Evolutionary conservation across 345 rosid genomes (phyloP).

Genomic region (Hibiscus trionum): DNA sequence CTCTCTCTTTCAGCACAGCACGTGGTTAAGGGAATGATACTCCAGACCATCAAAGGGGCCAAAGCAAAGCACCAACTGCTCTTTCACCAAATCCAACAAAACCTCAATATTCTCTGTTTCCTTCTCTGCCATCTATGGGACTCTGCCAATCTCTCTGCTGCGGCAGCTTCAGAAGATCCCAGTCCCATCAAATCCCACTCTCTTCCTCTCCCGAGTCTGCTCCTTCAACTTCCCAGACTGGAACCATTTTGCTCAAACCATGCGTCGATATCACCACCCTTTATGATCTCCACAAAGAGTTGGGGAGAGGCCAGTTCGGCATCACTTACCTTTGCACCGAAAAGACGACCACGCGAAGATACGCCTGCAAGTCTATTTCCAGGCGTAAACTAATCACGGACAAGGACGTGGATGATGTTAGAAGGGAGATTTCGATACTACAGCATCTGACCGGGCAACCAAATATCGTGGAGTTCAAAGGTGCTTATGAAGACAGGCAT

Average conservation of each 20-base stretch:
- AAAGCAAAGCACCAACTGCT: constrained; percentile 21
- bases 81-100: background rate
- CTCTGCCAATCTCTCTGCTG: constrained; percentile 28
- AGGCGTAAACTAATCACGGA: constrained; percentile 41
- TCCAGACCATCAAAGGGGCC: constrained; percentile 8
- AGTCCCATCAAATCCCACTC: constrained; percentile 48
- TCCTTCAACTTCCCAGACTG: constrained; percentile 38
- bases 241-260: constrained; percentile 47
- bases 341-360: constrained; percentile 47
- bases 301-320: constrained; percentile 84
- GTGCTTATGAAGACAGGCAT: constrained; percentile 64
- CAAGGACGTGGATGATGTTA: constrained; percentile 54
- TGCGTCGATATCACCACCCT: constrained; percentile 43
- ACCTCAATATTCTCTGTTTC: background rate
- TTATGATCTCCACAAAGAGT: constrained; percentile 53
- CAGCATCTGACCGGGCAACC: constrained; percentile 88
- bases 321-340: constrained; percentile 64
- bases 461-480: constrained; percentile 75
- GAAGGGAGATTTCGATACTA: constrained; percentile 65
- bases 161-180: constrained; percentile 41
- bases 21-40: constrained; percentile 9
- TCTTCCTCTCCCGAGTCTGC: constrained; percentile 43
- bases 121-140: constrained; percentile 8
- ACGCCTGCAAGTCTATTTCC: constrained; percentile 84
- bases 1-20: too few species aligned